Base-by-base conservation (phyloP, 1,284 basidiomycete species). In the Rhodotorula sp. region DNA sequence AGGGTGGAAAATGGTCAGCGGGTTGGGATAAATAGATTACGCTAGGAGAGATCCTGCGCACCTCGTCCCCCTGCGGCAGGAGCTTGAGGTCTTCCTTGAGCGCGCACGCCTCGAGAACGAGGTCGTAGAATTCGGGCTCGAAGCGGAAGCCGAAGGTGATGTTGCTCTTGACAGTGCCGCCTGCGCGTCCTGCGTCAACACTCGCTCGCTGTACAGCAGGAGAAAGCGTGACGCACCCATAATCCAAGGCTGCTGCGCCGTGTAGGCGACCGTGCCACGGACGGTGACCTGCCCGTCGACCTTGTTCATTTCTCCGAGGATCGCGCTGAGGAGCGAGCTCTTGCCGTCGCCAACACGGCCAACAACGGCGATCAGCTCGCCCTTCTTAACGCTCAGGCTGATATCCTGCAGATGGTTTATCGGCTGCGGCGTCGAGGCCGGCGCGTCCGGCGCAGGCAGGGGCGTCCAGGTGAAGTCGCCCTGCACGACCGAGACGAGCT, bases 331-430 rank as follows among this genome's bases (percentile, higher is more conserved):
- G n/a, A 83, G 65, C 32, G 78, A 80, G 6, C 73, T 75, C 86
- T 97, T 98, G 67, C 95, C 95, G 62, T 89, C 87, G n/a, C 95
- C 95, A 41, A 97, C 94, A 44, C 91, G 88, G 19, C 95, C 95
- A 25, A 97, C 86, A 7, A 97, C 84, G 19, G 91, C 92, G 0
- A 95, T 83, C 4, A 98, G 82, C 78, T 97, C 91, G n/a, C 94
- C 94, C 80, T 92, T 94, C 59, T 85, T 87, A 17, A 93, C 87
- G 0, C 84, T 85, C 22, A 97, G 77, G 77, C 89, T 87, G 75
- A 97, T 90, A 67, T 88, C 88, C 77, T 92, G 88, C 15, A 97
- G 84, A 0, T 88, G 89, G 0, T 92, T 87, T 62, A 86, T 56
- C 1, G 46, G 50, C 57, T 50, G 57, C 9, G 57, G 64, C 4